These are phyloP conservation scores for Penicillium paradoxum DNA, from an alignment of 495 filamentous ascomycete genomes.

Conservation along the genomic window DNA sequence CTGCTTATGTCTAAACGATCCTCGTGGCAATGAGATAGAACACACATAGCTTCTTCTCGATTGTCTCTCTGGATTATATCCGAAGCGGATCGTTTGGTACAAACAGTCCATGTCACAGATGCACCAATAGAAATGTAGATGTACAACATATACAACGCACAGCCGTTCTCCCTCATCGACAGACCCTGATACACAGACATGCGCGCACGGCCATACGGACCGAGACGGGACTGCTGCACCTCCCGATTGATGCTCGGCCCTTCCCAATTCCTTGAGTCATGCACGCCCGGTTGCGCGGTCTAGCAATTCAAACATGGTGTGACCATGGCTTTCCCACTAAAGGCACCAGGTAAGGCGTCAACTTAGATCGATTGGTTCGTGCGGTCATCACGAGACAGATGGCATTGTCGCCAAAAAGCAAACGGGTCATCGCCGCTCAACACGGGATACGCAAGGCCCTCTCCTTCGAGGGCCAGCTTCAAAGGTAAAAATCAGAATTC, in stretches of 20 bases:
- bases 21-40: conserved; percentile 14
- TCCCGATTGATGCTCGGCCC: conserved; percentile 10
- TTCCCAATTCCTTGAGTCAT: conserved; percentile 17
- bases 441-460: not conserved
- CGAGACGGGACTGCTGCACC: conserved; percentile 23
- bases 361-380: conserved; percentile 12
- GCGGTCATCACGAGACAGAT: conserved; percentile 21
- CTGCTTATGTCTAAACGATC: conserved; percentile 1
- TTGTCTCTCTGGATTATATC: not conserved
- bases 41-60: not conserved
- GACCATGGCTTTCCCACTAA: conserved; percentile 22
- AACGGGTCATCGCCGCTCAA: conserved; percentile 15
- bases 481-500: conserved; percentile 2
- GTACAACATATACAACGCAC: not conserved
- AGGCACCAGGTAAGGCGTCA: not conserved
- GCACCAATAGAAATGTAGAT: not conserved
- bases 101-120: not conserved
- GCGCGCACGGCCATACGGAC: conserved; percentile 21
- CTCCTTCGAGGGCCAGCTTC: conserved; percentile 7
- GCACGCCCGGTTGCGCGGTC: conserved; percentile 21
- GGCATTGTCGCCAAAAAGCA: conserved; percentile 5
- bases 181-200: conserved; percentile 13
- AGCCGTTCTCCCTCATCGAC: not conserved
- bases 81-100: not conserved
- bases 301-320: conserved; percentile 18